A percentile compares a stretch with the other conserved stretches of the same genome.
Conservation (phyloP, 2,329 filamentous ascomycete genomes). For the Stemphylium beticola region DNA sequence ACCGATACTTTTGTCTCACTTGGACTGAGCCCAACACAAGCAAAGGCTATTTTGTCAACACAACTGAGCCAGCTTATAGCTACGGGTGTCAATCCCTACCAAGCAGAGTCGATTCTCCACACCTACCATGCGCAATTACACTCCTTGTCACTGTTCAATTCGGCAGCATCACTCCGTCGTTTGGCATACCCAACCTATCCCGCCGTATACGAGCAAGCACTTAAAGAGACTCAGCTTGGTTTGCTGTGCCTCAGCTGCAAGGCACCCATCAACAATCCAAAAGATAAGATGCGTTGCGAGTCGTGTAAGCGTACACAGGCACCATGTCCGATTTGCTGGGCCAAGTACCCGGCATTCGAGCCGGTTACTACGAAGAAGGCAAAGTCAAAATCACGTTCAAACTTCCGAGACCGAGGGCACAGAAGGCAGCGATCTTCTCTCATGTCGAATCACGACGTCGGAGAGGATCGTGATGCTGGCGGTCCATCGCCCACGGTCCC, state of each 20-base stretch:
- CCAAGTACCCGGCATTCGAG: conserved; percentile 52
- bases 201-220: conserved; percentile 62
- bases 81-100: conserved; percentile 56
- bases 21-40: conserved; percentile 48
- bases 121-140: conserved; percentile 64
- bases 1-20: conserved; percentile 48
- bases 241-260: conserved; percentile 64
- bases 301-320: conserved; percentile 55
- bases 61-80: conserved; percentile 50
- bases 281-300: conserved; percentile 59
- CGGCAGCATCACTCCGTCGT: conserved; percentile 63
- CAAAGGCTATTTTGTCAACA: conserved; percentile 50
- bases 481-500: conserved; percentile 31
- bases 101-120: conserved; percentile 62
- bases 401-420: conserved; percentile 29
- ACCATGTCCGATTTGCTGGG: conserved; percentile 54
- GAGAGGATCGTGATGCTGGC: conserved; percentile 20
- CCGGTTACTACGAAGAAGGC: conserved; percentile 39
- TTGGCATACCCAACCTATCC: conserved; percentile 62
- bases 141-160: conserved; percentile 55
- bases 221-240: conserved; percentile 61
- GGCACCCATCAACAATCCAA: conserved; percentile 60
- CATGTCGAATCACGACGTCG: conserved; percentile 16
- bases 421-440: conserved; percentile 37
- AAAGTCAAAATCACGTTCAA: conserved; percentile 33